Base-by-base conservation (phyloP, 2,329 filamentous ascomycete genomes). In the Didymella glomerata region DNA sequence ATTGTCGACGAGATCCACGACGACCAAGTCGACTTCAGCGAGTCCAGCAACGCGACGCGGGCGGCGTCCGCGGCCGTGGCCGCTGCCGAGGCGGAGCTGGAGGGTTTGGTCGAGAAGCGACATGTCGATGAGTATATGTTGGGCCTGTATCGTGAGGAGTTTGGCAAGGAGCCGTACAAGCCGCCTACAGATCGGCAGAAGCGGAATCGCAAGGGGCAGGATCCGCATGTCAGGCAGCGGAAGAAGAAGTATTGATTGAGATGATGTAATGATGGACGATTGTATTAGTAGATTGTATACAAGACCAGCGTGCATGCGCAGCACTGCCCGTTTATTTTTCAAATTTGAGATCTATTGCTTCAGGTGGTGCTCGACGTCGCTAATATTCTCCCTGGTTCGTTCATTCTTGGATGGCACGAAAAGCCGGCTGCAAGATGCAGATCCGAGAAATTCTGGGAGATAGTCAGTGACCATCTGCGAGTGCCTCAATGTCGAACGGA, bases 1-100 rank as follows among this genome's bases (percentile, higher is more conserved):
- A 89, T 95, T 14, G 85, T 89, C 46, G 88, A 92, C 6, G 76
- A 78, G 40, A 78, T 76, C 7, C 76, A 75, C 18, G 80, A 81
- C 27, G 78, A 79, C 18, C 77, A 81, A 45, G 82, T 74, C 22
- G 76, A 78, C 54, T 78, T 78, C 54, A 73, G 67, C 42, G 76
- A 77, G 56, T 68, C 63, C 20, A 62, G 60, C 36, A 70, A 66
- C n/a, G 62, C 58, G 4, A 74, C 71, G n/a, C 58, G 71, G 13
- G 68, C 69, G 3, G 63, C 60, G 0, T 59, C 56, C 3, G 56
- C 47, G 28, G 68, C 68, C 0, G 71, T 66, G 14, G 61, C 57
- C 4, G 61, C 61, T 10, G 58, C 57, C 18, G 36, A 40, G 2
- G 58, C 52, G 25, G 63, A 67, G 16, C 57, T 63, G 18, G 64